Evolutionary conservation across 148 eudicot genomes (phyloP).

Genomic region (Camellia japonica): DNA sequence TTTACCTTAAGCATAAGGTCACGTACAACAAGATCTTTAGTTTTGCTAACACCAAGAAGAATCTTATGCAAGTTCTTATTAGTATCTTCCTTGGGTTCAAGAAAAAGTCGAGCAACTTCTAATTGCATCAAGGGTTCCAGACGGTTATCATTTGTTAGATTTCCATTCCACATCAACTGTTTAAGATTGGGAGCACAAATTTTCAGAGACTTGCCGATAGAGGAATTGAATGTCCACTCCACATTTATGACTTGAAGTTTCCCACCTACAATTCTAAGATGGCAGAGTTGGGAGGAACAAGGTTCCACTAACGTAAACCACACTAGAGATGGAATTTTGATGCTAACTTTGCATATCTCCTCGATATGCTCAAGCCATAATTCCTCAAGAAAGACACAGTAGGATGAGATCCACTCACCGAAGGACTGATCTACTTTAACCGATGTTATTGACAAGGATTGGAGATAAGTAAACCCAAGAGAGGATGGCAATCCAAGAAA

Average conservation of each 20-base stretch:
- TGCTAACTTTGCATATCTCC: not conserved
- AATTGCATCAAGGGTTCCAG: too few species aligned
- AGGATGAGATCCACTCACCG: not conserved
- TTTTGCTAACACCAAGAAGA: too few species aligned
- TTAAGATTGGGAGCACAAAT: too few species aligned
- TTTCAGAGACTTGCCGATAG: too few species aligned
- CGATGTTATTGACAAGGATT: not conserved
- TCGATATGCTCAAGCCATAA: not conserved
- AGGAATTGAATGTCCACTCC: too few species aligned
- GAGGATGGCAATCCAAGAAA: not conserved
- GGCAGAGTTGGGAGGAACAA: not conserved
- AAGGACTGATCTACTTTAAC: not conserved
- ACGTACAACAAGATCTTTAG: too few species aligned
- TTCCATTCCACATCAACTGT: too few species aligned
- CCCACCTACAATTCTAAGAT: not conserved
- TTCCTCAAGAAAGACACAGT: not conserved
- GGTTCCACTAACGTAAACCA: not conserved
- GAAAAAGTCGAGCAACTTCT: too few species aligned
- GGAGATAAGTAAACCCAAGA: not conserved
- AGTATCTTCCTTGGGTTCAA: too few species aligned
- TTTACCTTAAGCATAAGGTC: too few species aligned
- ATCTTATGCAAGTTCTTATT: too few species aligned
- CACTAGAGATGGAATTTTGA: not conserved
- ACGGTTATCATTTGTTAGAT: too few species aligned
- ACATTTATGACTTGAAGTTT: not conserved